Conservation (phyloP, 2,329 filamentous ascomycete species). For the Phaeosphaeriaceae sp. region DNA sequence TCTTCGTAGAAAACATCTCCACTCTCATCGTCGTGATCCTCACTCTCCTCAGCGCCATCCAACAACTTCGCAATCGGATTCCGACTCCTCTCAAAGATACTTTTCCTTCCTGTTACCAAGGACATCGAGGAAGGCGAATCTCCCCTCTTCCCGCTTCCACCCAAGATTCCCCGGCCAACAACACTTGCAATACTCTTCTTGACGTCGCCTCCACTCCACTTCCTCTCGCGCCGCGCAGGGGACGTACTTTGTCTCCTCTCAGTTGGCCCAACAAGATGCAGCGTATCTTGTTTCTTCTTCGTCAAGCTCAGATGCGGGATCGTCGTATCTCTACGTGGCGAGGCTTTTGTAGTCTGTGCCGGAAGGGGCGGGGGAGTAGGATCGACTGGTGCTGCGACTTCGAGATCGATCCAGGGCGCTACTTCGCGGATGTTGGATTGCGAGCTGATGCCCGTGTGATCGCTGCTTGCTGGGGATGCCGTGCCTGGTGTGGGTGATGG, state of each 20-base stretch:
- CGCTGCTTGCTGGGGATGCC: conserved; percentile 12
- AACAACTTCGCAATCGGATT: conserved; percentile 31
- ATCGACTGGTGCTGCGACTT: neutral
- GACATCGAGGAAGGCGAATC: neutral
- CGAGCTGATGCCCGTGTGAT: conserved; percentile 3
- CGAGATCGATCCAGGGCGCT: conserved; percentile 32
- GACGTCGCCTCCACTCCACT: neutral
- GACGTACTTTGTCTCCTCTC: neutral
- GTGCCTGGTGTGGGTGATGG: neutral
- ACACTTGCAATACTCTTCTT: neutral
- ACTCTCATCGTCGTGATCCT: neutral
- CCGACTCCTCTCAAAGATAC: conserved; percentile 12
- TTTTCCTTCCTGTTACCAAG: conserved; percentile 13
- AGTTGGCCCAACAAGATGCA: neutral
- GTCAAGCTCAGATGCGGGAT: neutral
- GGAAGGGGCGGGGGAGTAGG: conserved; percentile 1
- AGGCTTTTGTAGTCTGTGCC: conserved; percentile 1
- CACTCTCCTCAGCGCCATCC: conserved; percentile 17
- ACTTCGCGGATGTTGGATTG: conserved; percentile 26
- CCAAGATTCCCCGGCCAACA: neutral
- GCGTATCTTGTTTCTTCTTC: neutral
- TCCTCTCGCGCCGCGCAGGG: neutral
- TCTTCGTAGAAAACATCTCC: neutral
- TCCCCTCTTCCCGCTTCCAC: neutral
- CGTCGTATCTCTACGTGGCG: neutral